These are phyloP conservation scores for barrel medic (Medicago truncatula) DNA, from an alignment of 306 rosid genomes.

Conservation along the genomic window MtrunA17r5.0-ANR NC_053047.1:28119501-28120000, in stretches of 20 bases:
- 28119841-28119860: slow-evolving; percentile 41
- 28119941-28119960: slow-evolving; percentile 53
- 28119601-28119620: slow-evolving; percentile 49
- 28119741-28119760: slow-evolving; percentile 47
- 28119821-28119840: slow-evolving; percentile 53
- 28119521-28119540: slow-evolving; percentile 53
- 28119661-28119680: slow-evolving; percentile 60
- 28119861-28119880: background rate
- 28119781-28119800: slow-evolving; percentile 64
- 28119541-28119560: slow-evolving; percentile 45
- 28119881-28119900: slow-evolving; percentile 39
- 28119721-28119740: slow-evolving; percentile 39
- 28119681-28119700: slow-evolving; percentile 56
- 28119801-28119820: slow-evolving; percentile 53
- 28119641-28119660: slow-evolving; percentile 48
- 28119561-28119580: slow-evolving; percentile 55
- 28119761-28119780: too few species aligned
- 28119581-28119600: slow-evolving; percentile 51
- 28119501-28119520: background rate
- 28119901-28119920: slow-evolving; percentile 54
- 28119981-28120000: slow-evolving; percentile 41
- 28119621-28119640: slow-evolving; percentile 32
- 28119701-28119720: slow-evolving; percentile 70
- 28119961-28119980: slow-evolving; percentile 6
- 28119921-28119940: slow-evolving; percentile 51